Conservation (phyloP, 2,329 filamentous ascomycete species). For the Stachybotrys elegans region DNA sequence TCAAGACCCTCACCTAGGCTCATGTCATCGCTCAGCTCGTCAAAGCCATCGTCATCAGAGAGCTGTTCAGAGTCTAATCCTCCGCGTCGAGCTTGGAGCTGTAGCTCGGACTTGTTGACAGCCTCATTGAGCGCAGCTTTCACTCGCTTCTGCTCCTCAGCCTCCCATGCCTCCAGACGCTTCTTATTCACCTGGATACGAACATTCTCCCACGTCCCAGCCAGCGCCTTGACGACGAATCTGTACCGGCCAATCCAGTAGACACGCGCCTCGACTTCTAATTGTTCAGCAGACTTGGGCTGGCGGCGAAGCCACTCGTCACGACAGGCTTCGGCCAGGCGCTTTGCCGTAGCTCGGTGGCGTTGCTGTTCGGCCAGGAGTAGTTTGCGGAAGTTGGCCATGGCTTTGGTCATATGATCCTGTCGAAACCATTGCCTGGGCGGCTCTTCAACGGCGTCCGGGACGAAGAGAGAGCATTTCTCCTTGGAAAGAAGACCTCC, state of each 20-base stretch:
- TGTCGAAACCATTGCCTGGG: conserved; percentile 77
- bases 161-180: conserved; percentile 58
- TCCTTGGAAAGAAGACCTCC: conserved; percentile 71
- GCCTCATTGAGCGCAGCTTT: conserved; percentile 69
- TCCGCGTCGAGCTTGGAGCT: conserved; percentile 56
- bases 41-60: conserved; percentile 39
- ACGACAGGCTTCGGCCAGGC: conserved; percentile 70
- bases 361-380: conserved; percentile 73
- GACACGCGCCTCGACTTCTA: conserved; percentile 71
- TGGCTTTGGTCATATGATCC: conserved; percentile 79
- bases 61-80: conserved; percentile 48
- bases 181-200: conserved; percentile 55
- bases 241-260: conserved; percentile 66
- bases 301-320: conserved; percentile 71
- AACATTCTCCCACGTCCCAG: conserved; percentile 61
- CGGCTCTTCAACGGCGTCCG: conserved; percentile 68
- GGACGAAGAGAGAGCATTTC: conserved; percentile 66
- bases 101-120: conserved; percentile 65
- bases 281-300: conserved; percentile 72
- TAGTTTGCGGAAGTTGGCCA: conserved; percentile 73
- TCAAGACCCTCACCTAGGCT: conserved; percentile 29
- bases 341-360: conserved; percentile 73
- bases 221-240: conserved; percentile 56
- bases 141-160: conserved; percentile 57
- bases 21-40: conserved; percentile 42